A percentile compares a stretch with the other conserved stretches of the same genome.
These are phyloP conservation scores for Pyrus betulifolia DNA, from an alignment of 306 rosid genomes.

Conservation along the genomic window DNA sequence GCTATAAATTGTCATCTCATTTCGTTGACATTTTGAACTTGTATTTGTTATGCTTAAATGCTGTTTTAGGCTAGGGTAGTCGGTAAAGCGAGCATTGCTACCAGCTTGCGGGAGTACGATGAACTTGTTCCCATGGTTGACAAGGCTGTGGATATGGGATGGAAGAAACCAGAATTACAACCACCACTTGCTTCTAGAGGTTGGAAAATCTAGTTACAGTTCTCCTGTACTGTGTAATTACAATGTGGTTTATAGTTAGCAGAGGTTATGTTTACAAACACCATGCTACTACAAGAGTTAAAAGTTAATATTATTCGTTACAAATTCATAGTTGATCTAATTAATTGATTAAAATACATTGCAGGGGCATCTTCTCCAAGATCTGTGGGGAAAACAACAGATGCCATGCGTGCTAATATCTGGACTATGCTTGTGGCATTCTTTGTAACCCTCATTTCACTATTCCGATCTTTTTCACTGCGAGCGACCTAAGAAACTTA, in stretches of 20 bases:
- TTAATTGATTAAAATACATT: slow-evolving; percentile 1
- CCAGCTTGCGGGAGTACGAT: slow-evolving; percentile 47
- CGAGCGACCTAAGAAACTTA: slow-evolving; percentile 27
- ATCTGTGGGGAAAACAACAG: slow-evolving; percentile 15
- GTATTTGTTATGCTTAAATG: slow-evolving; percentile 13
- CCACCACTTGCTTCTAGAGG: slow-evolving; percentile 40
- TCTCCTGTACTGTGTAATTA: not conserved
- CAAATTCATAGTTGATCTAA: not conserved
- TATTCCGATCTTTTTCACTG: slow-evolving; percentile 30
- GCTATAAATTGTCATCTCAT: not conserved
- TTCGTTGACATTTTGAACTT: not conserved
- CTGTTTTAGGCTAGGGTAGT: slow-evolving; percentile 55
- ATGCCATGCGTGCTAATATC: slow-evolving; percentile 26
- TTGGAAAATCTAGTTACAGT: slow-evolving; percentile 22
- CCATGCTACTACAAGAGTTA: not conserved
- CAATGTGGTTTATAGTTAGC: not conserved
- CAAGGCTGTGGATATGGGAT: slow-evolving; percentile 66
- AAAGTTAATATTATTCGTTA: not conserved
- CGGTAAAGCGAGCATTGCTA: slow-evolving; percentile 26
- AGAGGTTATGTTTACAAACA: not conserved
- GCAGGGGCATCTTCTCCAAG: slow-evolving; percentile 42
- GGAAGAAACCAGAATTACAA: slow-evolving; percentile 32
- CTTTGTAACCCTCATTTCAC: slow-evolving; percentile 41
- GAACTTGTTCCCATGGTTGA: slow-evolving; percentile 80
- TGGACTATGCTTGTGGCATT: slow-evolving; percentile 48